These are phyloP conservation scores for Aspergillus hortae DNA, from an alignment of 2,329 filamentous ascomycete genomes.

Conservation along the genomic window DNA sequence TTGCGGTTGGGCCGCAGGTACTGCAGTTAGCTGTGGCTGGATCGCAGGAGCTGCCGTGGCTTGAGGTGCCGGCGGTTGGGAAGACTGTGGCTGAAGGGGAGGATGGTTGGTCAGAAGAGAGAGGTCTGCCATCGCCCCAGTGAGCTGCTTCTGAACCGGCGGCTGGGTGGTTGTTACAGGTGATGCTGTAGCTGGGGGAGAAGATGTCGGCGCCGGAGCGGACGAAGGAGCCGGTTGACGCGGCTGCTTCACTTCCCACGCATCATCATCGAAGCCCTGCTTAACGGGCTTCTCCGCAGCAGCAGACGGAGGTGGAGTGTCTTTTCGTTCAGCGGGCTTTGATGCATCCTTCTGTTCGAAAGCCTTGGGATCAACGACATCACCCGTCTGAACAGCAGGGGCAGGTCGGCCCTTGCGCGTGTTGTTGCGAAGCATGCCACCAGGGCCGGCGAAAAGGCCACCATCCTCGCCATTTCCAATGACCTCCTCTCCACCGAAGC, in stretches of 20 bases:
- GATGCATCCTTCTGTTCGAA: constrained; percentile 64
- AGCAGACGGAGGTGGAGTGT: constrained; percentile 46
- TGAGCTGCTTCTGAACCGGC: constrained; percentile 43
- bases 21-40: constrained; percentile 38
- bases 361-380: constrained; percentile 81
- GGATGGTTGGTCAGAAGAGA: constrained; percentile 54
- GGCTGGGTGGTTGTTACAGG: constrained; percentile 29
- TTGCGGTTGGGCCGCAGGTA: constrained; percentile 29
- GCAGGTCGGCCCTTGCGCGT: constrained; percentile 87
- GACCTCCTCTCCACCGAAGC: constrained; percentile 51
- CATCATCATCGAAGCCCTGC: constrained; percentile 87
- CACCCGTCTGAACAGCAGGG: constrained; percentile 78
- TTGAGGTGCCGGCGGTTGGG: constrained; percentile 37
- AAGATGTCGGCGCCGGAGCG: constrained; percentile 31
- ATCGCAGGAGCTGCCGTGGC: constrained; percentile 36
- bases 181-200: constrained; percentile 25
- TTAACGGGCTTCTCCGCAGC: constrained; percentile 46
- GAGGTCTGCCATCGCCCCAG: constrained; percentile 67
- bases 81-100: constrained; percentile 53
- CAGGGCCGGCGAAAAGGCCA: constrained; percentile 87
- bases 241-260: constrained; percentile 90
- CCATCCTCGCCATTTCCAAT: constrained; percentile 59
- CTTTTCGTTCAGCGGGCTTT: constrained; percentile 38
- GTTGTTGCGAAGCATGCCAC: constrained; percentile 89
- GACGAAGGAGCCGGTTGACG: constrained; percentile 52